Conservation (phyloP, 2,329 filamentous ascomycete species). For the Hymenoscyphus scutula region DNA sequence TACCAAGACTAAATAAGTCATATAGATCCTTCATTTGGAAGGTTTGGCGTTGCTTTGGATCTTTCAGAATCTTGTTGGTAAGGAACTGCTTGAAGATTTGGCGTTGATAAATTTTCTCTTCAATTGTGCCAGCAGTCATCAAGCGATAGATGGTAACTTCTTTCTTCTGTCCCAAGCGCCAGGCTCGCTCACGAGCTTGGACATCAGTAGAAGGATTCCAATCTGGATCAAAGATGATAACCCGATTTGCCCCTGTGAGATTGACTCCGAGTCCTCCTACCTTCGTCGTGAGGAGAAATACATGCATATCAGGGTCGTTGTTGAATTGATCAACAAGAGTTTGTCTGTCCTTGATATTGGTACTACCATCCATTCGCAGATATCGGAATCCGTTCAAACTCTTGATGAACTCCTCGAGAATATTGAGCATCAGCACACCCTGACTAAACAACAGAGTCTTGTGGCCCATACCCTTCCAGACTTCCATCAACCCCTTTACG, state of each 20-base stretch:
- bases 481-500: slow-evolving; percentile 77
- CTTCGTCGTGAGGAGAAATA: slow-evolving; percentile 93
- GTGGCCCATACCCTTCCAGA: slow-evolving; percentile 83
- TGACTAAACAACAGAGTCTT: slow-evolving; percentile 94
- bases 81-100: slow-evolving; percentile 99
- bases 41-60: slow-evolving; percentile 88
- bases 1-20: slow-evolving; percentile 81
- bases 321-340: slow-evolving; percentile 92
- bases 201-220: slow-evolving; percentile 98
- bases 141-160: slow-evolving; percentile 95
- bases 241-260: slow-evolving; percentile 87
- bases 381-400: slow-evolving; percentile 70
- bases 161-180: slow-evolving; percentile 91
- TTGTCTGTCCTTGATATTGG: slow-evolving; percentile 84
- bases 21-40: slow-evolving; percentile 89
- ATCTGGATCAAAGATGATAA: slow-evolving; percentile 98
- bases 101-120: slow-evolving; percentile 98
- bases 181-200: slow-evolving; percentile 91
- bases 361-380: slow-evolving; percentile 90
- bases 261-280: slow-evolving; percentile 94
- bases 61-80: slow-evolving; percentile 91
- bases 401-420: slow-evolving; percentile 78
- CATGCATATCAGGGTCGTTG: slow-evolving; percentile 70
- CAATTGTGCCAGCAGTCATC: slow-evolving; percentile 97
- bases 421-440: slow-evolving; percentile 91